Evolutionary conservation across 805 yeast species (phyloP).

Genomic region (Pichia insulana): DNA sequence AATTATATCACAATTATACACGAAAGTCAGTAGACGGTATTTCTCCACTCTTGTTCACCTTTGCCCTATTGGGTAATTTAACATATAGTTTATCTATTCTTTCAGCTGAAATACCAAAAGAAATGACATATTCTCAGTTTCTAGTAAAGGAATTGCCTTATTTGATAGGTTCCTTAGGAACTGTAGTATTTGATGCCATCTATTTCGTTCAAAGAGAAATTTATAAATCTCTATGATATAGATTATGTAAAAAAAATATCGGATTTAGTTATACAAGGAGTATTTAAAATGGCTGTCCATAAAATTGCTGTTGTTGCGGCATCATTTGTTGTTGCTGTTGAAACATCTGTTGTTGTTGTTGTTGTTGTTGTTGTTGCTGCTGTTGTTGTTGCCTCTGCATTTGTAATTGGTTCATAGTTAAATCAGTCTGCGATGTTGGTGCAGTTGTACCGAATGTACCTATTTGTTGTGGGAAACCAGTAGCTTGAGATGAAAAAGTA

Average conservation of each 20-base stretch:
- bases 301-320: slow-evolving; percentile 13
- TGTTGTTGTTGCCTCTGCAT: slow-evolving; percentile 13
- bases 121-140: slow-evolving; percentile 36
- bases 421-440: slow-evolving; percentile 5
- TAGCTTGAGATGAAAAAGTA: neutral
- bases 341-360: slow-evolving; percentile 11
- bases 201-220: slow-evolving; percentile 53
- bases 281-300: slow-evolving; percentile 17
- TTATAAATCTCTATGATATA: too few species aligned
- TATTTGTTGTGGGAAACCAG: slow-evolving; percentile 5
- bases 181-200: slow-evolving; percentile 64
- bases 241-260: too few species aligned
- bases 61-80: slow-evolving; percentile 72
- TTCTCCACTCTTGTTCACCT: slow-evolving; percentile 68
- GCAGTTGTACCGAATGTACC: slow-evolving; percentile 2
- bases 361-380: slow-evolving; percentile 15
- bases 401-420: slow-evolving; percentile 7
- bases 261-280: neutral
- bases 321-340: slow-evolving; percentile 4
- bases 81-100: slow-evolving; percentile 71
- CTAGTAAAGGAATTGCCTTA: slow-evolving; percentile 69
- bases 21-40: slow-evolving; percentile 83
- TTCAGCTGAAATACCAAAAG: slow-evolving; percentile 46
- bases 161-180: slow-evolving; percentile 78
- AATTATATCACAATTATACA: slow-evolving; percentile 62